Percentiles rank a stretch among this genome's conserved stretches.
phyloP scores from a whole-genome alignment of 2,329 filamentous ascomycete genomes.

The Aspergillus sp. region DNA sequence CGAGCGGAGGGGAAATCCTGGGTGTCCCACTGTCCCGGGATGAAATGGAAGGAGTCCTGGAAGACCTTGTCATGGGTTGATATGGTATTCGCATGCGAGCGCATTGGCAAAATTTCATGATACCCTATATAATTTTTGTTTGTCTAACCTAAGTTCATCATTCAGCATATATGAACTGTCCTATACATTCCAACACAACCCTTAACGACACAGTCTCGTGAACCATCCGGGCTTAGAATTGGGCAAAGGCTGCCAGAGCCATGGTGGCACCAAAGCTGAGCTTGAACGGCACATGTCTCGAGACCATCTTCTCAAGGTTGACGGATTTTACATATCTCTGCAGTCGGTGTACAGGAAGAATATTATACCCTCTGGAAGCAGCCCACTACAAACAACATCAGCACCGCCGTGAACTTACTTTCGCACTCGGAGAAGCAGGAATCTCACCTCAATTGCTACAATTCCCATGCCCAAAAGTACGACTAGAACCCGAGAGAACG shows the following conservation, averaged over 20 bases:
- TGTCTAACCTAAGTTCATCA: background rate
- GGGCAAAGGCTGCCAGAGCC: constrained; percentile 47
- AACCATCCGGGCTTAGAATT: constrained; percentile 29
- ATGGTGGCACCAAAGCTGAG: constrained; percentile 47
- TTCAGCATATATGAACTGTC: background rate
- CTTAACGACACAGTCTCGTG: background rate
- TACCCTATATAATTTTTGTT: constrained; percentile 29
- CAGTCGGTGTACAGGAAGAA: constrained; percentile 42
- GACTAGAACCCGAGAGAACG: constrained; percentile 46
- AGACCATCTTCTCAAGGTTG: constrained; percentile 39
- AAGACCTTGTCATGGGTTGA: constrained; percentile 61
- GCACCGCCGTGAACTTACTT: background rate
- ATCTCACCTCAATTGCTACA: constrained; percentile 44
- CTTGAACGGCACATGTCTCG: constrained; percentile 46
- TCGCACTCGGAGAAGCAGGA: background rate
- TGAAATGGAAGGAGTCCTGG: constrained; percentile 83
- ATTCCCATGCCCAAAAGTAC: constrained; percentile 46
- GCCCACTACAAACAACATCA: constrained; percentile 36
- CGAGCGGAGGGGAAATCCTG: constrained; percentile 78
- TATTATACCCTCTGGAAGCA: constrained; percentile 47
- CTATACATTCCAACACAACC: background rate
- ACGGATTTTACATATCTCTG: constrained; percentile 44
- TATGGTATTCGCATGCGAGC: constrained; percentile 4
- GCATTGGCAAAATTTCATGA: constrained; percentile 29
- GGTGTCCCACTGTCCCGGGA: constrained; percentile 83